Base-by-base conservation (phyloP, 2,329 filamentous ascomycete genomes). In the Thelonectria blattea region DNA sequence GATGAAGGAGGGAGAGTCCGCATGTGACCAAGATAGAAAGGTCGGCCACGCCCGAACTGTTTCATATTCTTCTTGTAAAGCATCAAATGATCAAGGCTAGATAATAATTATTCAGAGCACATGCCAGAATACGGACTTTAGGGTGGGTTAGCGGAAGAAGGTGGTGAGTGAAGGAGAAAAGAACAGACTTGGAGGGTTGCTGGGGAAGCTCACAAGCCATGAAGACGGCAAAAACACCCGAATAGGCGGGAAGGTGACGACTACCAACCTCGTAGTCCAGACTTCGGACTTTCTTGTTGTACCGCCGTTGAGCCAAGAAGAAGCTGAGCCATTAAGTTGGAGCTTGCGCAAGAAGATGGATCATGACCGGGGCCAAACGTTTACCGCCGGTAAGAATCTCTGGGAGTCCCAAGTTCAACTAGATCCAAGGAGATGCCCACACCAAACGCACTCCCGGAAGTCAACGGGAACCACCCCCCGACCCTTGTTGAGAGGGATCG, bases 101-200 rank as follows among this genome's bases (percentile, higher is more conserved):
- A 2, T 9, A 30, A 30, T 30, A 2, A 10, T 30, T 30, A 30
- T 4, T 30, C 5, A 30, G 27, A 9, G 27, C 9, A 7, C 9
- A 30, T 30, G 58, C 50, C 61, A 58, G 61, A 53, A 48, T 43
- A 37, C 32, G 5, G 39, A 41, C 34, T 32, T 32, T 34, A 27
- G 41, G 27, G 39, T 49, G 39, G 45, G 39, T 47, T 5, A 17
- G 17, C 24, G 37, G 52, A 48, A 46, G 45, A 22, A 24, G 39
- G 32, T 49, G 45, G 54, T 45, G 56, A 27, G 57, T 41, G 54
- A 56, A 22, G 37, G 50, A 62, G 62, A 67, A 70, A 66, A 70
- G 68, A 63, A 67, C 69, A 58, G 58, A 58, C 8, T 68, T 47
- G 67, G 65, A 64, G 59, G 63, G 56, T 62, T 70, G 61, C 60